Percentiles rank a stretch among this genome's conserved stretches.
These are phyloP conservation scores for Perkinsus chesapeaki DNA, from an alignment of 169 alveolate genomes.

Conservation along the genomic window DNA sequence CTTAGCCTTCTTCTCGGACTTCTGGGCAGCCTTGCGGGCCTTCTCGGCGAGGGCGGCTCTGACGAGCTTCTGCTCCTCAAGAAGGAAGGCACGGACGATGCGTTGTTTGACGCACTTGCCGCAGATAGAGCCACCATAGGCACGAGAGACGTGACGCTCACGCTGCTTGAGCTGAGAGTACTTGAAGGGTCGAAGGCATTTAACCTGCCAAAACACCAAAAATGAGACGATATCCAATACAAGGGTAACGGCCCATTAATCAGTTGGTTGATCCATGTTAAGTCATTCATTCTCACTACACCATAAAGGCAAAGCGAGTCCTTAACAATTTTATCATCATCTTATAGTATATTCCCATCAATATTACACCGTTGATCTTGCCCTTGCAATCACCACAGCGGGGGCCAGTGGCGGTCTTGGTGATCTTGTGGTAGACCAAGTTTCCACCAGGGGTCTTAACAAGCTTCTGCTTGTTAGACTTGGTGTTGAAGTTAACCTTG, in stretches of 20 bases:
- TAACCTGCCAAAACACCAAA: neutral
- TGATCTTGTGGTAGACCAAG: constrained; percentile 46
- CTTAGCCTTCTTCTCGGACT: constrained; percentile 46
- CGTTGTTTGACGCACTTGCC: constrained; percentile 56
- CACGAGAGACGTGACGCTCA: constrained; percentile 61
- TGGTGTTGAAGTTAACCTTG: constrained; percentile 68
- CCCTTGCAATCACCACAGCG: constrained; percentile 59
- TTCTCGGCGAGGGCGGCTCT: constrained; percentile 60
- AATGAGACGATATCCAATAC: neutral
- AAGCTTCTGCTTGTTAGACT: constrained; percentile 66
- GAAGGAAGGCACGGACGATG: constrained; percentile 78
- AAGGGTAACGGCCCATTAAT: constrained; percentile 25
- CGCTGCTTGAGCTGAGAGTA: constrained; percentile 21
- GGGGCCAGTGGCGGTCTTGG: constrained; percentile 54
- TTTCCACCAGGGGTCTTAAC: constrained; percentile 81
- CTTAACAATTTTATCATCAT: neutral
- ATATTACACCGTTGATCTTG: constrained; percentile 50
- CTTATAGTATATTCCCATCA: neutral
- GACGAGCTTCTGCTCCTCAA: constrained; percentile 79
- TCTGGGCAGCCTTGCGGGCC: constrained; percentile 44
- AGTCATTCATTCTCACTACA: constrained; percentile 46
- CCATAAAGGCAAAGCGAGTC: constrained; percentile 31
- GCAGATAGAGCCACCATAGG: constrained; percentile 54
- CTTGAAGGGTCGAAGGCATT: neutral
- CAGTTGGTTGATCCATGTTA: constrained; percentile 29